Evolutionary conservation across 163 green algal genomes (phyloP), one percentile per base, ranked within the genome.

Genomic region (Scenedesmus sp.): DNA sequence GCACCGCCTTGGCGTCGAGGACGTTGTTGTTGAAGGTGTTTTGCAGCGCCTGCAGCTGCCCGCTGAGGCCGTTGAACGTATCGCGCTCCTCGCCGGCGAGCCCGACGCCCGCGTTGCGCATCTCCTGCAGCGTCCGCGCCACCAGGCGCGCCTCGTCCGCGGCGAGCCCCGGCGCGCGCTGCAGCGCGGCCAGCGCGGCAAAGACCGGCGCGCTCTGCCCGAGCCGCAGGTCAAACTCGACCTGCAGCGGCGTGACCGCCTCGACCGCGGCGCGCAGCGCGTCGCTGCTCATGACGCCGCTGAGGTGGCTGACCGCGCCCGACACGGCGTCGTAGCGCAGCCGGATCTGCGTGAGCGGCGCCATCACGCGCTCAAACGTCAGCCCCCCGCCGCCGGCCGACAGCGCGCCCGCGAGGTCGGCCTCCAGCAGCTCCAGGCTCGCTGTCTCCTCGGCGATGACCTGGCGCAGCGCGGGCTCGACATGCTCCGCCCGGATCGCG

Each of bases 21-120:
- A 77, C 47, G 33, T 77, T 77, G 39, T 77, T 77, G 18, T 39
- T 58, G 33, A 50, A 77, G 22, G 53, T 66, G 7, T 44, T 63
- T 11, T 34, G 47, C 53, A 77, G 54, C 69, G 66, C 48, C 17
- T 56, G 54, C 69, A 77, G 54, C 42, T 26, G 45, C 13, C 67
- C 31, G 17, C 66, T 48, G 17, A 77, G 57, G 4, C n/a, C 24
- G n/a, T 77, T 77, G 69, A 67, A 77, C 24, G 20, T 26, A n/a
- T 22, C 62, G 3, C 54, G 58, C 54, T 77, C 48, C 31, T 48
- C 33, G n/a, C n/a, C 34, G 29, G 53, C 4, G 53, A 77, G 39
- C n/a, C 69, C 69, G 22, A 77, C 69, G 17, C 69, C 69, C 9
- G 54, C 67, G 15, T 60, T 57, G 29, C 39, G n/a, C n/a, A n/a